Base-by-base conservation (phyloP, 495 filamentous ascomycete species). In the Echria macrotheca region DNA sequence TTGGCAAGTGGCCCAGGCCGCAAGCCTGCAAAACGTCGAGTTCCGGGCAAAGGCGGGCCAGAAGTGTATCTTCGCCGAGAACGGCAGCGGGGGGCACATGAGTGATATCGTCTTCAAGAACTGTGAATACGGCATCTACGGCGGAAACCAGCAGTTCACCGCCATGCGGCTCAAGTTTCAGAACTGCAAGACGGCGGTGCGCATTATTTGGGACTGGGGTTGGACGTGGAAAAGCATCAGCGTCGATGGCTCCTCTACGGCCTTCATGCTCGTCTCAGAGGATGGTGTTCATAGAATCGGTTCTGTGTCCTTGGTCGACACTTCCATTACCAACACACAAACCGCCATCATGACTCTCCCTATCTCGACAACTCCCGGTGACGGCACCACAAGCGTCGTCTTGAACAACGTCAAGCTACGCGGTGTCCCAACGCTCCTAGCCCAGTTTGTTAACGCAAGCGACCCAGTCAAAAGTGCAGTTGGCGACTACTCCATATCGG, bases 1-100 rank as follows among this genome's bases (percentile, higher is more conserved):
- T 61, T 96, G 90, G 89, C 93, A 95, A 55, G 88, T 96, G 0
- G 87, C 87, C 39, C 91, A 97, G 55, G 93, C 91, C 3, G 95
- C 91, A 8, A 85, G 81, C 48, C 68, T 94, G 43, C 88, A 95
- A 63, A 95, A 96, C 63, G 81, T 93, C 45, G 77, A 80, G 28
- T 89, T 96, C 67, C 63, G 9, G 33, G 4, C 26, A 3, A 14
- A 12, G 8, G 10, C 33, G 47, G 24, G 18, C 11, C 15, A 39
- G 22, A 74, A 85, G 65, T 86, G 87, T 58, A 80, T 94, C 54
- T 91, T 88, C 72, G 91, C 94, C 81, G 89, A 95, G 61, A 95
- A 94, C 55, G 90, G 89, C 44, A 80, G 75, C 29, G 87, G 85
- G 46, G 87, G 87, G 38, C 86, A 85, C 64, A 86, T 91, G 79